Conservation (phyloP, 2,329 filamentous ascomycete genomes). For the Monilinia fructigena region DNA sequence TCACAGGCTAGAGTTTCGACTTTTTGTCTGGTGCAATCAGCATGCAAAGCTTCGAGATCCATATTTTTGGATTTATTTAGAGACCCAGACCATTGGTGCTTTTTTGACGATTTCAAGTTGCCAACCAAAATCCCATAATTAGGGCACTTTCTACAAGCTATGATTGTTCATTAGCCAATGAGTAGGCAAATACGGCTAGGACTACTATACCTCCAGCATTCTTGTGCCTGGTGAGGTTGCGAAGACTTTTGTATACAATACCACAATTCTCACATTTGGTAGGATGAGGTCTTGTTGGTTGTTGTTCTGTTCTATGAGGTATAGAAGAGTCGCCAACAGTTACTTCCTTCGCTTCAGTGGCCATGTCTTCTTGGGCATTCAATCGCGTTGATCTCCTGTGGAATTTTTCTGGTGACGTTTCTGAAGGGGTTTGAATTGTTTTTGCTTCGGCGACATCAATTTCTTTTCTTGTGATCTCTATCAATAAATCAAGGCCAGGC, state of each 20-base stretch:
- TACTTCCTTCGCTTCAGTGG: background rate
- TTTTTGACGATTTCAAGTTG: background rate
- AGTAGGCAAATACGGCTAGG: background rate
- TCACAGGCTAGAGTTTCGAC: background rate
- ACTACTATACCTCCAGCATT: background rate
- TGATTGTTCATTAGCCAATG: background rate
- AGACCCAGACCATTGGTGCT: too few relatives aligned
- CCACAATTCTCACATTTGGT: background rate
- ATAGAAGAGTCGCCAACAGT: background rate
- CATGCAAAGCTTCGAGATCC: too few relatives aligned
- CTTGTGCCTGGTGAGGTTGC: background rate
- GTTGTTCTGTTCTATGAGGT: background rate
- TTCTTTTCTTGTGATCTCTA: background rate
- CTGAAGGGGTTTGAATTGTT: too few relatives aligned
- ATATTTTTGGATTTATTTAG: too few relatives aligned
- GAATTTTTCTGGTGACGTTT: background rate
- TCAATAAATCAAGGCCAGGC: background rate
- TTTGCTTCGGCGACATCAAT: too few relatives aligned
- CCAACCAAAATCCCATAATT: background rate
- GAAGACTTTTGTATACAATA: background rate
- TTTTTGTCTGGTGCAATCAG: background rate
- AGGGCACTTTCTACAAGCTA: background rate
- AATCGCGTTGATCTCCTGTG: slow-evolving; percentile 2
- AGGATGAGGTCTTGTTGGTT: background rate
- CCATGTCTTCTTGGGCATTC: background rate